Percentiles rank a stretch among this genome's conserved stretches.
Evolutionary conservation across 2,329 filamentous ascomycete species (phyloP).

Genomic region (Scleromitrula shiraiana): DNA sequence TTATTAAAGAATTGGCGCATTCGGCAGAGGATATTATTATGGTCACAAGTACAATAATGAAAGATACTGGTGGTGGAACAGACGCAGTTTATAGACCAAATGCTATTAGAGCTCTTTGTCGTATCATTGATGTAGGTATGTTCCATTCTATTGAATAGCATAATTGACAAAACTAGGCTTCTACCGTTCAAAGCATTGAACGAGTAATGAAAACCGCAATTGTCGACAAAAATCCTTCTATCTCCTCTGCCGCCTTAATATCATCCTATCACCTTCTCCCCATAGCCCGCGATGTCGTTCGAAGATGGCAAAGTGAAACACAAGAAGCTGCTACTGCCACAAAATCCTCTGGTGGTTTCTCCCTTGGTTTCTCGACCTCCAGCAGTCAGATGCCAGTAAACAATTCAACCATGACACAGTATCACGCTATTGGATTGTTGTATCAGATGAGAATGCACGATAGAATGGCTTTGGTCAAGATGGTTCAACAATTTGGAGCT

Average conservation of each 20-base stretch:
- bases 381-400: constrained; percentile 68
- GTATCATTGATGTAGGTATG: constrained; percentile 81
- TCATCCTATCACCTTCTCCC: constrained; percentile 97
- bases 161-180: constrained; percentile 50
- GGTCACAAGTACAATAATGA: constrained; percentile 99
- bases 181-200: constrained; percentile 95
- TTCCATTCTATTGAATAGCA: constrained; percentile 11
- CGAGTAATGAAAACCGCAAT: constrained; percentile 98
- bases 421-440: constrained; percentile 92
- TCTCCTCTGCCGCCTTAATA: constrained; percentile 90
- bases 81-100: constrained; percentile 93
- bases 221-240: constrained; percentile 96
- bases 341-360: constrained; percentile 86
- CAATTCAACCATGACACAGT: constrained; percentile 96
- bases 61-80: constrained; percentile 92
- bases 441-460: constrained; percentile 98
- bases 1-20: constrained; percentile 93
- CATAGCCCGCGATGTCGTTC: constrained; percentile 88
- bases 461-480: constrained; percentile 97
- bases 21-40: constrained; percentile 99
- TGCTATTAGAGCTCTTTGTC: constrained; percentile 88
- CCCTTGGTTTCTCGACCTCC: constrained; percentile 82
- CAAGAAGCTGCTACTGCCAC: constrained; percentile 88
- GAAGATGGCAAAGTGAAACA: constrained; percentile 97
- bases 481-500: constrained; percentile 98